Base-by-base conservation (phyloP, 2,329 filamentous ascomycete genomes). In the Cylindrodendrum hubeiense region DNA sequence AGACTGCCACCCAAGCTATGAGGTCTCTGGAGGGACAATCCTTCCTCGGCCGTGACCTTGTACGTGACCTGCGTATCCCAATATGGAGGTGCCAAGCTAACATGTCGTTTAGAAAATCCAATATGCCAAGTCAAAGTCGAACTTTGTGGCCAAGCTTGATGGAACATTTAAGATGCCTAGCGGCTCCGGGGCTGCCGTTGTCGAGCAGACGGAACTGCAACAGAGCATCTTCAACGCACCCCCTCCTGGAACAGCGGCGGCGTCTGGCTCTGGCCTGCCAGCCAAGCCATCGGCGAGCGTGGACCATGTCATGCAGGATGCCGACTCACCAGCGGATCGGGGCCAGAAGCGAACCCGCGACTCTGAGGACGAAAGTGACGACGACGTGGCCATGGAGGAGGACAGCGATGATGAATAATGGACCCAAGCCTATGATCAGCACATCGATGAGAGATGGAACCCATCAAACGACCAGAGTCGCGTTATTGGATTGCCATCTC, bases 1-100 rank as follows among this genome's bases (percentile, higher is more conserved):
- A 97, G 71, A 90, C 93, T n/a, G 94, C 94, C 55, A 97, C 95
- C 24, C 94, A 97, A 77, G 96, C 96, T 2, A 93, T 99, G 93
- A 87, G 95, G 70, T 90, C 93, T 12, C 83, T 98, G 51, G 92
- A 98, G 73, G 94, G 93, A 2, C 93, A 94, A 75, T 89, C 92
- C 3, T 94, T 99, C 70, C 91, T 97, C 69, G 96, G 95, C 17
- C 90, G 89, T 69, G 87, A 94, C 70, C 90, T 99, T 85, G 95
- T 98, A 79, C 68, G 91, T 84, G 34, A 17, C 17, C 39, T 33
- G 13, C 41, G 24, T 28, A 17, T 15, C 10, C 37, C 28, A n/a
- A 13, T 17, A 47, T 30, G 44, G 43, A 41, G 12, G n/a, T 19
- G 24, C 3, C 41, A 43, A 33, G 19, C 64, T 70, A 65, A 68